phyloP scores from a whole-genome alignment of 2,329 filamentous ascomycete genomes.

The Pezicula neosporulosa region DNA sequence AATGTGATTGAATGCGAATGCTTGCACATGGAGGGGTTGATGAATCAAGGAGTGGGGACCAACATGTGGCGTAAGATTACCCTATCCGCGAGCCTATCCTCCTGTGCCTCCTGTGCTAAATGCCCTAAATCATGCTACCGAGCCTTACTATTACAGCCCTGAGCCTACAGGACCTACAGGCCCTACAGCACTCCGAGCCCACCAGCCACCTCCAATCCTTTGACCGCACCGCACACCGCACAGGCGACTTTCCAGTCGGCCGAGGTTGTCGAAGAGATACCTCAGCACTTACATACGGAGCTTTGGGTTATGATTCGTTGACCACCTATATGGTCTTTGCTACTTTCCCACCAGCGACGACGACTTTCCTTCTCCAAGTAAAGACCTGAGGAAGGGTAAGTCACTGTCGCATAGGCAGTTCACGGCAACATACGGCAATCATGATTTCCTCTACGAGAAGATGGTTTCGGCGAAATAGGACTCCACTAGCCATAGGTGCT shows the following conservation, averaged over 20 bases:
- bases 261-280: not conserved
- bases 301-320: too few relatives aligned
- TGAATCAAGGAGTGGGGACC: not conserved
- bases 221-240: not conserved
- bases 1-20: slow-evolving; percentile 1
- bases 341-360: not conserved
- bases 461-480: slow-evolving; percentile 92
- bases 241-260: not conserved
- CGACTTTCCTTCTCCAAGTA: not conserved
- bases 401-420: slow-evolving; percentile 4
- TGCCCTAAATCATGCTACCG: too few relatives aligned
- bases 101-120: too few relatives aligned
- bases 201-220: not conserved
- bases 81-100: too few relatives aligned
- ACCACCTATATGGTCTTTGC: too few relatives aligned
- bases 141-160: too few relatives aligned
- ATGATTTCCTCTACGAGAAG: slow-evolving; percentile 73
- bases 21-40: slow-evolving; percentile 7
- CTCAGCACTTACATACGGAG: too few relatives aligned
- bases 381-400: slow-evolving; percentile 11
- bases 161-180: too few relatives aligned
- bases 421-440: slow-evolving; percentile 10
- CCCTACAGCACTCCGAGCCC: too few relatives aligned
- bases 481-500: slow-evolving; percentile 81
- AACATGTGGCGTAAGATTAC: slow-evolving; percentile 2